phyloP scores from a whole-genome alignment of 2,329 filamentous ascomycete species.

The Fusarium sp. region DNA sequence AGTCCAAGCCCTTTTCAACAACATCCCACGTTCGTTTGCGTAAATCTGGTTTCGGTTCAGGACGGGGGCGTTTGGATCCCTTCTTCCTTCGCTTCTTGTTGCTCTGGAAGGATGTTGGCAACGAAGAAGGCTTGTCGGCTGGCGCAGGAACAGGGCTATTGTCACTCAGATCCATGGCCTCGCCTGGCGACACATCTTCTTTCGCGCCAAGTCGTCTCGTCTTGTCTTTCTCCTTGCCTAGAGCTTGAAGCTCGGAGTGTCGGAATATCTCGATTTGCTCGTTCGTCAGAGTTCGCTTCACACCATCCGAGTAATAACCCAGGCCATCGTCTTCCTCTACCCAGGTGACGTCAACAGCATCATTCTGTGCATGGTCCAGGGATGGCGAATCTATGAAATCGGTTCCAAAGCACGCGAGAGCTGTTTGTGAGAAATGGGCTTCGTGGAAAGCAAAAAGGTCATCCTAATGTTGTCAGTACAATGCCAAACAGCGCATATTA shows the following conservation, averaged over 20 bases:
- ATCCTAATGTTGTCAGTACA: slow-evolving; percentile 60
- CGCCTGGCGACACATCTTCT: slow-evolving; percentile 25
- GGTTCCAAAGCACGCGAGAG: slow-evolving; percentile 61
- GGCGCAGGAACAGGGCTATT: slow-evolving; percentile 17
- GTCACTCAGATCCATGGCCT: slow-evolving; percentile 31
- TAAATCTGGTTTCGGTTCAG: slow-evolving; percentile 70
- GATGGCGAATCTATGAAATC: slow-evolving; percentile 59
- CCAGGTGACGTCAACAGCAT: slow-evolving; percentile 51
- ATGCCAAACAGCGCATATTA: not conserved
- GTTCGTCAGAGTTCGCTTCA: slow-evolving; percentile 90
- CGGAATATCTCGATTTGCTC: slow-evolving; percentile 92
- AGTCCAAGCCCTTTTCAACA: slow-evolving; percentile 71
- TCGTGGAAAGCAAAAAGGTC: slow-evolving; percentile 71
- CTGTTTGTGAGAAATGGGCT: slow-evolving; percentile 68
- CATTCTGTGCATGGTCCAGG: slow-evolving; percentile 46
- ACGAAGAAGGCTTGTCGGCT: slow-evolving; percentile 15
- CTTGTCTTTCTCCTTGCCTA: slow-evolving; percentile 71
- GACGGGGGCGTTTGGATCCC: slow-evolving; percentile 55
- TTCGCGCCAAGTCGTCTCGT: slow-evolving; percentile 49
- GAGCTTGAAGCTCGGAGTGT: slow-evolving; percentile 84
- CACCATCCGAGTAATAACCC: slow-evolving; percentile 88
- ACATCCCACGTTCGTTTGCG: slow-evolving; percentile 77
- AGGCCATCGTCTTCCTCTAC: slow-evolving; percentile 76
- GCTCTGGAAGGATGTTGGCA: slow-evolving; percentile 29
- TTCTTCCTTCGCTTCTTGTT: slow-evolving; percentile 53